Percentiles rank a stretch among this genome's conserved stretches.
These are phyloP conservation scores for Picea mariana DNA, from an alignment of 83 land plant genomes.

Conservation along the genomic window DNA sequence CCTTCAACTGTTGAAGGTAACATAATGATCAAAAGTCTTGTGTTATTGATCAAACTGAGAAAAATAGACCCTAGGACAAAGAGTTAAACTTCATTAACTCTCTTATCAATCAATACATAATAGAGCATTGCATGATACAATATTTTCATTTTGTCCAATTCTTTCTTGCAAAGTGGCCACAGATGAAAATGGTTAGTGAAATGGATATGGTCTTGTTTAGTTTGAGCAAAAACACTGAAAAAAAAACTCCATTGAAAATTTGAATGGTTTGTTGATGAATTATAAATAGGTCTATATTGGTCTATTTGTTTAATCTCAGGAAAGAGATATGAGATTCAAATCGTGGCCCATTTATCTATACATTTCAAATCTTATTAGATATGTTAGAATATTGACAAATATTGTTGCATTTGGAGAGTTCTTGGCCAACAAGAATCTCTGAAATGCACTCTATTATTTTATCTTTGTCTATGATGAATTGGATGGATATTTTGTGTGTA, in stretches of 20 bases:
- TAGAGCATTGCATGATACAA: conserved; percentile 48
- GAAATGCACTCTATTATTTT: no score
- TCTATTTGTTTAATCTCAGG: conserved; percentile 68
- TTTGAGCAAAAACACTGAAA: conserved; percentile 54
- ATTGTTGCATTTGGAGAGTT: no score
- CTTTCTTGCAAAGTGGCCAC: conserved; percentile 59
- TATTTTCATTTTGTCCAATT: conserved; percentile 46
- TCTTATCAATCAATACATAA: conserved; percentile 49
- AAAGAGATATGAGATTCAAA: conserved; percentile 32
- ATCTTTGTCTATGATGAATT: no score
- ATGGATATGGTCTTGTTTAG: conserved; percentile 65
- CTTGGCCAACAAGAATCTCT: no score
- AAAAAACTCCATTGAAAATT: conserved; percentile 45
- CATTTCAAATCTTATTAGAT: no score
- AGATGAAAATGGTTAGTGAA: conserved; percentile 48
- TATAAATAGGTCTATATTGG: conserved; percentile 83
- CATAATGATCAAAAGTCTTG: neutral
- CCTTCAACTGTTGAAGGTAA: neutral
- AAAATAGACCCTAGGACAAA: neutral
- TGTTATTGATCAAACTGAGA: neutral
- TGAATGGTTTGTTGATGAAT: conserved; percentile 83
- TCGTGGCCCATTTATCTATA: no score
- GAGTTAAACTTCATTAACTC: neutral
- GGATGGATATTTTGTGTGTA: no score
- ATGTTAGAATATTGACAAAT: no score